Evolutionary conservation across 306 rosid species (phyloP).

Genomic region (apple (Malus domestica)): DNA sequence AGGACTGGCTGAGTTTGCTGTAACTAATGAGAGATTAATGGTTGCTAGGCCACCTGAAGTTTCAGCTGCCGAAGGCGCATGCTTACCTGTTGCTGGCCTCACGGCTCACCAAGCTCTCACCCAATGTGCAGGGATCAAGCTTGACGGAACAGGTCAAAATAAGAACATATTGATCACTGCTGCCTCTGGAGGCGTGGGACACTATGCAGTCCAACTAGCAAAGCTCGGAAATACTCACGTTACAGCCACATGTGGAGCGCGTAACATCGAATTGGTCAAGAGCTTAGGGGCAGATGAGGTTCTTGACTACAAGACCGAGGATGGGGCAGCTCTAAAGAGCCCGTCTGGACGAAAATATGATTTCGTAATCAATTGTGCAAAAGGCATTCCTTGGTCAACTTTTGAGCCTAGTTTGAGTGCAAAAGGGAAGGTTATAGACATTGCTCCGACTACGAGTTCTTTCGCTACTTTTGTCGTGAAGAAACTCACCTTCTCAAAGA

Average conservation of each 20-base stretch:
- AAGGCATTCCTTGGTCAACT: conserved; percentile 55
- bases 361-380: conserved; percentile 51
- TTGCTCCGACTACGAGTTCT: conserved; percentile 35
- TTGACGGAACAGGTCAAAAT: conserved; percentile 32
- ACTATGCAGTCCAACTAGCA: conserved; percentile 70
- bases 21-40: conserved; percentile 33
- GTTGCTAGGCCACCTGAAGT: conserved; percentile 46
- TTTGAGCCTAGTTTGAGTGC: conserved; percentile 59
- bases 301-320: conserved; percentile 60
- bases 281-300: conserved; percentile 80
- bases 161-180: conserved; percentile 66
- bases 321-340: conserved; percentile 55
- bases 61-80: conserved; percentile 52
- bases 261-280: conserved; percentile 50
- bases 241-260: conserved; percentile 68
- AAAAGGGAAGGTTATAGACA: conserved; percentile 63
- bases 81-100: conserved; percentile 53
- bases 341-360: conserved; percentile 65
- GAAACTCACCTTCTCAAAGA: conserved; percentile 58
- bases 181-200: conserved; percentile 82
- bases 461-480: conserved; percentile 36
- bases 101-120: conserved; percentile 64
- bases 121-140: conserved; percentile 42
- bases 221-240: conserved; percentile 71
- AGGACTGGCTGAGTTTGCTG: conserved; percentile 59